Base-by-base conservation (phyloP, 306 rosid genomes). In the Glycyrrhiza uralensis region DNA sequence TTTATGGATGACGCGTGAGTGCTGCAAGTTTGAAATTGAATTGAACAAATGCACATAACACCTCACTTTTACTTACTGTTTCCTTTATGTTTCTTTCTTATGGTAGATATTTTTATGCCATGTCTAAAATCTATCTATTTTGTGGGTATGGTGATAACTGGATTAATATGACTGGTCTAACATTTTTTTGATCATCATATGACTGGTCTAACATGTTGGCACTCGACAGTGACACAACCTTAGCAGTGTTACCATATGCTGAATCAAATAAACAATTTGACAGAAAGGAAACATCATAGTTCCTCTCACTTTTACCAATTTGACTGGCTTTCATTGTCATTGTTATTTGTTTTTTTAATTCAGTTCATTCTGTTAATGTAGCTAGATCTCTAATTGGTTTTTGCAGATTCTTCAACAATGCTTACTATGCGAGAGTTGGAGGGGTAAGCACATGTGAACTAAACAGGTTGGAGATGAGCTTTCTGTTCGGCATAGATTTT, bases 341-440 rank as follows among this genome's bases (percentile, higher is more conserved):
- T 38, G 29, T 26, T 62, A 19, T 29, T 26, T 66, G 63, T 47
- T 41, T 26, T 11, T n/a, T n/a, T n/a, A n/a, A 50, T 57, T 70
- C 3, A 14, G 65, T 35, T 18, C 26, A 26, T 59, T 59, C 9
- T 52, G 65, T 35, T 78, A 39, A 67, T 13, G 7, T 19, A 19
- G 54, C 35, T 19, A 19, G 54, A 28, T n/a, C 11, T 63, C 8
- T 66, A 30, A 45, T 13, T 75, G 66, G 76, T 81, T 77, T n/a
- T 67, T 82, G 83, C 90, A 94, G 99, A 66, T 89, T 91, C 86
- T 94, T 83, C 78, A 89, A 92, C 85, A 94, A 91, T 74, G 97
- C 97, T 9, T 94, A 94, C 84, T 94, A 91, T 71, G 99, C 99
- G 18, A 94, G 73, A 85, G 99, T 91, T 39, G 99, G 99, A 56